Conservation (phyloP, 2,329 filamentous ascomycete species). For the Stachybotrys chartarum region DNA sequence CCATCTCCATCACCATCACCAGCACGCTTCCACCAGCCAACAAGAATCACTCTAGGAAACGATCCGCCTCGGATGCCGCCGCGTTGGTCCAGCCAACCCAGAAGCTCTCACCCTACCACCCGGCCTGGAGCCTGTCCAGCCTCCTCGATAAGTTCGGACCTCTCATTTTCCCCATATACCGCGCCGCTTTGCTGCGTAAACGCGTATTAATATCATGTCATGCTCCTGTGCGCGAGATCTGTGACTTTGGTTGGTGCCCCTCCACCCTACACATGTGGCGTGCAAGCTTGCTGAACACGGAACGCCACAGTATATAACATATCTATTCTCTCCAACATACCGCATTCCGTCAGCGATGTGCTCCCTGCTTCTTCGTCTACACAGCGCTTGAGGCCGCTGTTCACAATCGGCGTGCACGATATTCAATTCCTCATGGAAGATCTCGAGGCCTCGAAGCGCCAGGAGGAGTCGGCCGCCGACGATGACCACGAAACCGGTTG, state of each 20-base stretch:
- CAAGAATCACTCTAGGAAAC: conserved; percentile 44
- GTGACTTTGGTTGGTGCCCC: conserved; percentile 69
- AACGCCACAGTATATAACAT: conserved; percentile 71
- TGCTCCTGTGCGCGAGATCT: conserved; percentile 76
- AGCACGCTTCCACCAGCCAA: conserved; percentile 19
- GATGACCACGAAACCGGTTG: conserved; percentile 59
- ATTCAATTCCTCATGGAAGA: conserved; percentile 69
- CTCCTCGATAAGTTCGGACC: conserved; percentile 83
- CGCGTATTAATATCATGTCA: conserved; percentile 81
- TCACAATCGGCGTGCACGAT: conserved; percentile 88
- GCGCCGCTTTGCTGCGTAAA: conserved; percentile 78
- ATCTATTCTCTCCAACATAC: conserved; percentile 86
- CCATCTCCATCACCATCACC: conserved; percentile 28
- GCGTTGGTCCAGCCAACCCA: conserved; percentile 51
- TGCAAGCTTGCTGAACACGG: neutral
- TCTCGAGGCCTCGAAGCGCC: conserved; percentile 37
- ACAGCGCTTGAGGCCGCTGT: conserved; percentile 72
- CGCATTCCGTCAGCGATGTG: conserved; percentile 62
- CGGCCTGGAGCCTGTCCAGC: conserved; percentile 72
- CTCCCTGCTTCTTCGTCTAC: conserved; percentile 56
- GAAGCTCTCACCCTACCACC: conserved; percentile 70
- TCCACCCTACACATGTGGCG: neutral
- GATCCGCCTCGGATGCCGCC: conserved; percentile 56
- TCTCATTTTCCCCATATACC: conserved; percentile 83
- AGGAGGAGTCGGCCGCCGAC: conserved; percentile 27